Evolutionary conservation across 225 moss, liverwort and hornwort species (phyloP), one percentile per base, ranked within the genome.

Genomic region (Lunularia cruciata): DNA sequence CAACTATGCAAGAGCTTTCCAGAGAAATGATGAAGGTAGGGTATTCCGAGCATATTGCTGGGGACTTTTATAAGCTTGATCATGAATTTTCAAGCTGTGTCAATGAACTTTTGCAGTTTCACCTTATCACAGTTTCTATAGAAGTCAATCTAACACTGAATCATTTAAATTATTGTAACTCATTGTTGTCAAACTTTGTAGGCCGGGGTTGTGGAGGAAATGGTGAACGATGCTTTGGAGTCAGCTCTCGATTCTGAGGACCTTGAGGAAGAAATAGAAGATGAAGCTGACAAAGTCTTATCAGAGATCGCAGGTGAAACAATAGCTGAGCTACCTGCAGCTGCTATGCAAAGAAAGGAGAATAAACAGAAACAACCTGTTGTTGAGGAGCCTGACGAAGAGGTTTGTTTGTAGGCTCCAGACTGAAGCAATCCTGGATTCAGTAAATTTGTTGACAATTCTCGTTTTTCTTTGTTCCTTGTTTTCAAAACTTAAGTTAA

Each of bases 11-110:
- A 79, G 96, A 96, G 65, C 79, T 96, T 39, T 89, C 90, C 2
- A 89, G 85, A 51, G 92, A 92, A 81, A 87, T 92, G 96, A 90
- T 92, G 92, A 96, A 89, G 92, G 96, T 92, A 56, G 59, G n/a
- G n/a, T 8, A 15, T 49, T 59, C 35, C 30, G 4, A n/a, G 16
- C 18, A 67, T 11, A 36, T 13, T 64, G 10, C 23, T 51, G 35
- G 13, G 16, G 31, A 3, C 18, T 32, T 15, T 34, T 16, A 12
- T 35, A 35, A 19, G 4, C 34, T 31, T 0, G 58, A 36, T 2
- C n/a, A n/a, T n/a, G n/a, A n/a, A n/a, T n/a, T n/a, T n/a, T n/a
- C n/a, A n/a, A n/a, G n/a, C n/a, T n/a, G n/a, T n/a, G n/a, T n/a
- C n/a, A n/a, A n/a, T n/a, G n/a, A n/a, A n/a, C n/a, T n/a, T n/a